phyloP scores from a whole-genome alignment of 2,329 filamentous ascomycete genomes.

The Domatiomyces globalis region DNA sequence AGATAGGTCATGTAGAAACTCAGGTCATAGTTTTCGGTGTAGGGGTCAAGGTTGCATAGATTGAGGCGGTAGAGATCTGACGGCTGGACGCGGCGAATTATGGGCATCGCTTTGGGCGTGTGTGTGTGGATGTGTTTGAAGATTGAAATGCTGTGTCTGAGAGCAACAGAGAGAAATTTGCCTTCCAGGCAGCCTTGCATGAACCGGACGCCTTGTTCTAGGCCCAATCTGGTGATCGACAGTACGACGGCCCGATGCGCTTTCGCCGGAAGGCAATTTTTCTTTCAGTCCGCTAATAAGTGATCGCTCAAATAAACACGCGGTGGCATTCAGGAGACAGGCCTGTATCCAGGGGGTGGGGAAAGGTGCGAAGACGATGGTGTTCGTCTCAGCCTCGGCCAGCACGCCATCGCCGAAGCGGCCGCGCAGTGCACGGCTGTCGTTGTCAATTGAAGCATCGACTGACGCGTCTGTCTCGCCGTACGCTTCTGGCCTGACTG shows the following conservation, averaged over 20 bases:
- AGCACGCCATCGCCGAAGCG: neutral
- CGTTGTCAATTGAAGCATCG: neutral
- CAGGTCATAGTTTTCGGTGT: constrained; percentile 96
- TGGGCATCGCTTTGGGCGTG: constrained; percentile 46
- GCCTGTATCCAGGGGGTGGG: neutral
- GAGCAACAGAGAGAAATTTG: neutral
- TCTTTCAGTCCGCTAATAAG: no score
- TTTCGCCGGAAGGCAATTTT: no score
- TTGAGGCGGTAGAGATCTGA: constrained; percentile 80
- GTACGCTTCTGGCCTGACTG: neutral
- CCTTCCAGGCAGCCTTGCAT: neutral
- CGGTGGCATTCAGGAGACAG: neutral
- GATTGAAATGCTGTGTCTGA: neutral
- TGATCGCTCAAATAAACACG: no score
- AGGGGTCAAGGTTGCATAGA: constrained; percentile 83
- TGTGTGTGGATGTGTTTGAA: neutral
- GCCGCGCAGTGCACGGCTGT: neutral
- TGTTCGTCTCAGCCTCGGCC: neutral
- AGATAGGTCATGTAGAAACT: constrained; percentile 93
- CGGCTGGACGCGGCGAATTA: constrained; percentile 71
- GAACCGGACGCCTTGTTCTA: neutral
- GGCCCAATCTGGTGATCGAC: neutral
- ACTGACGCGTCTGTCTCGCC: neutral
- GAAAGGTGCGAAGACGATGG: neutral
- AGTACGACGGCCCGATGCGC: no score